Evolutionary conservation across 495 filamentous ascomycete species (phyloP).

Genomic region (Emericellopsis terricola): DNA sequence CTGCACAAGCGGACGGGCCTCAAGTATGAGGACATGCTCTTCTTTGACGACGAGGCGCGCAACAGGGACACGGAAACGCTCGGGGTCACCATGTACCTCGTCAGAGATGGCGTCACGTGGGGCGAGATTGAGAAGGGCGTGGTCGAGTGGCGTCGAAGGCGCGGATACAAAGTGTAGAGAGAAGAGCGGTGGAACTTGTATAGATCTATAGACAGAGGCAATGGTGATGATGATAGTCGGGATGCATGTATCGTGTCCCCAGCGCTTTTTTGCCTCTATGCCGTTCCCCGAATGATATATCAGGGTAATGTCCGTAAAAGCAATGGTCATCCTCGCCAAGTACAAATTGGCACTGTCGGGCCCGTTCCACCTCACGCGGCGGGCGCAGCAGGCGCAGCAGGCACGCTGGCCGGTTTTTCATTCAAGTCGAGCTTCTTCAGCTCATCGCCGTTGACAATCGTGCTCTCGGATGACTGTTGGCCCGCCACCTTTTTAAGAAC

Average conservation of each 20-base stretch:
- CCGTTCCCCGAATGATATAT: too few species aligned
- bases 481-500: too few species aligned
- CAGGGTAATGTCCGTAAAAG: too few species aligned
- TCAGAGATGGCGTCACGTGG: slow-evolving; percentile 62
- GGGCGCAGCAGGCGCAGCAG: too few species aligned
- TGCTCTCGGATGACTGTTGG: too few species aligned
- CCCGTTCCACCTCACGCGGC: too few species aligned
- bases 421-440: slow-evolving; percentile 9
- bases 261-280: too few species aligned
- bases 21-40: slow-evolving; percentile 71
- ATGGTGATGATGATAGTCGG: too few species aligned
- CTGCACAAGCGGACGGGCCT: slow-evolving; percentile 50
- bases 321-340: too few species aligned
- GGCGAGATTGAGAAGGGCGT: slow-evolving; percentile 68
- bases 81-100: slow-evolving; percentile 68
- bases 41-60: slow-evolving; percentile 85
- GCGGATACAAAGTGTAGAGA: slow-evolving; percentile 17
- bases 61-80: slow-evolving; percentile 75
- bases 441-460: slow-evolving; percentile 3
- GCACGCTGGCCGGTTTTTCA: slow-evolving; percentile 2
- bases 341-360: too few species aligned
- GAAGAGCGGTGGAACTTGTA: background rate
- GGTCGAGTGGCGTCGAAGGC: slow-evolving; percentile 62
- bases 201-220: background rate
- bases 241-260: too few species aligned